Evolutionary conservation across 768 basidiomycete species (phyloP), one percentile per base, ranked within the genome.

Genomic region (Arthromyces matolae): DNA sequence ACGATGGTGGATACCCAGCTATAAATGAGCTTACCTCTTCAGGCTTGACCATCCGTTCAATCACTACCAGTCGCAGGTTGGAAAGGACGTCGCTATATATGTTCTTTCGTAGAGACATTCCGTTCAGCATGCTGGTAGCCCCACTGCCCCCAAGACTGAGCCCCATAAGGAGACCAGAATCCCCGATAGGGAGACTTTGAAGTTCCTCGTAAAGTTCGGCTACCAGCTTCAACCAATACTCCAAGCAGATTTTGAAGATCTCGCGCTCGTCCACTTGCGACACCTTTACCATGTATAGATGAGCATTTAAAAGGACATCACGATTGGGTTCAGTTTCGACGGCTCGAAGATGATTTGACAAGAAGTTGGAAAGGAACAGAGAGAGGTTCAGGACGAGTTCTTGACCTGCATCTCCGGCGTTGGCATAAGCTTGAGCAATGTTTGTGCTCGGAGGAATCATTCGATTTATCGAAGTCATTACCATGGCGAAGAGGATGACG

Each of bases 31-130:
- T 32, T 51, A 93, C 95, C 80, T 99, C 96, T 67, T 99, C 96
- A 4, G 96, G 96, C 65, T 98, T 99, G 55, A 97, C 96, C 96
- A 99, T 99, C 59, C 91, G 81, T 70, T 97, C 95, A 57, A 98
- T 95, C 60, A 99, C 93, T 36, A 98, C 95, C 50, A 97, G 68
- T 35, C 96, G 80, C 58, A 99, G 65, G 64, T 99, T 96, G 24
- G 89, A 93, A 44, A 99, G 72, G 9, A 99, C 93, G 56, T 98
- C 94, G 51, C 85, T 84, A 63, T 98, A 99, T 51, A 96, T 89
- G 64, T 92, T 92, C 77, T 97, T 94, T 57, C 96, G 74, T 57
- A 94, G 64, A 2, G 86, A 80, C 73, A 89, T 83, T 40, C 86
- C 84, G 52, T 80, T 82, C 20, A 90, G 70, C 79, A 89, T 79